These are phyloP conservation scores for Prunus salicina DNA, from an alignment of 306 rosid species.

Conservation along the genomic window DNA sequence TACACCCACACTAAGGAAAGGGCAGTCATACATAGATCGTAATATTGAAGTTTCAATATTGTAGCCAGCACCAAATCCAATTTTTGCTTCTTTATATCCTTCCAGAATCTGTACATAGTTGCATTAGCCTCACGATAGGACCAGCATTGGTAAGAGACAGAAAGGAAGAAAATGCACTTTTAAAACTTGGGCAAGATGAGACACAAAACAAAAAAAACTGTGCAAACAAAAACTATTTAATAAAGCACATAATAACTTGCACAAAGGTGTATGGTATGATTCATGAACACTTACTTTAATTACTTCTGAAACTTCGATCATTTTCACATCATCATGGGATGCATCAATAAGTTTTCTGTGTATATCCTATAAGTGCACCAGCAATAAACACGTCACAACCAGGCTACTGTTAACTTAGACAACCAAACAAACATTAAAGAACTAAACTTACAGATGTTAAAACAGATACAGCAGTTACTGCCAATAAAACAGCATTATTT, in stretches of 20 bases:
- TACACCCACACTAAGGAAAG: conserved; percentile 67
- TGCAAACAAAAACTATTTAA: not conserved
- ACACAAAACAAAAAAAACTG: not conserved
- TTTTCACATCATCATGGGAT: conserved; percentile 40
- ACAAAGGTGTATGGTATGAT: not conserved
- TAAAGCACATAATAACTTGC: not conserved
- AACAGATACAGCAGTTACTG: conserved; percentile 67
- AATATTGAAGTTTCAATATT: conserved; percentile 66
- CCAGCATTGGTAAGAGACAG: conserved; percentile 17
- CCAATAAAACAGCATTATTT: conserved; percentile 83
- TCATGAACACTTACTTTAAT: conserved; percentile 47
- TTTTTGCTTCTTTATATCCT: conserved; percentile 68
- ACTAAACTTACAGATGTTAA: conserved; percentile 69
- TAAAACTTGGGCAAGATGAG: not conserved
- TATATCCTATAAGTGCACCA: conserved; percentile 50
- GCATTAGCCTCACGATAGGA: conserved; percentile 27
- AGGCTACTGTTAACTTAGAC: conserved; percentile 16
- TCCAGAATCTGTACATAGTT: conserved; percentile 60
- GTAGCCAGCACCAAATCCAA: conserved; percentile 92
- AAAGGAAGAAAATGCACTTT: conserved; percentile 7
- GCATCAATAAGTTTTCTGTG: conserved; percentile 53
- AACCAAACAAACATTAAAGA: conserved; percentile 22
- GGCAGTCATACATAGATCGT: conserved; percentile 73
- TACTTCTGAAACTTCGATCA: conserved; percentile 51
- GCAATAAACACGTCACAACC: conserved; percentile 23